Base-by-base conservation (phyloP, 805 yeast genomes). In the Brettanomyces sp. region DNA sequence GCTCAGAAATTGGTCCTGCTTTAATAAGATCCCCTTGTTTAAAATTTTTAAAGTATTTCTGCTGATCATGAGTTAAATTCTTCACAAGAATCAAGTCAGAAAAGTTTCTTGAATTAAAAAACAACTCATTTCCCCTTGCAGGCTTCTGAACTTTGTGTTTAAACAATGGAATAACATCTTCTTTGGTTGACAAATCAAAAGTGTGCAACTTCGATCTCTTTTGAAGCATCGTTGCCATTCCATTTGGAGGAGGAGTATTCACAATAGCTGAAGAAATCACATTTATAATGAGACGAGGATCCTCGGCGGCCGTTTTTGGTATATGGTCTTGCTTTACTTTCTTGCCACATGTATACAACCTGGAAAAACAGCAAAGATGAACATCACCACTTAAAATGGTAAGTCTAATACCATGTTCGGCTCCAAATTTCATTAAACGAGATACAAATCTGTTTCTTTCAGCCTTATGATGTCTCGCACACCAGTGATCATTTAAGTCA, bases 401-500 rank as follows among this genome's bases (percentile, higher is more conserved):
- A 47, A 93, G 64, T 53, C 99, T 73, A 4, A 84, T 78, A 4
- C 82, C 82, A 51, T 73, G 61, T 30, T 65, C 55, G 32, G 84
- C 73, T 3, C 91, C 88, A 56, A 89, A 79, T 39, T 75, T 75
- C 50, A 81, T 79, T 41, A 91, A 67, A 49, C 69, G 68, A 36
- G 69, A 72, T 50, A 90, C 66, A 36, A 91, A 69, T 52, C 61
- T 59, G 63, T 91, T 91, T 49, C 99, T 76, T 65, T 91, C 99
- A 42, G 65, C 64, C 62, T 91, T 93, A 66, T 91, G 99, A 60
- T 82, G 76, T 48, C 73, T 73, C 3, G 96, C 82, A 62, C 97
- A 89, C 99, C 99, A 91, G 66, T 91, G 98, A 61, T 91, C 99
- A 58, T 89, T 82, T 63, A 93, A 71, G 62, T 91, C 98, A 59